These are phyloP conservation scores for Gossypium longicalyx DNA, from an alignment of 345 rosid species.

Conservation along the genomic window DNA sequence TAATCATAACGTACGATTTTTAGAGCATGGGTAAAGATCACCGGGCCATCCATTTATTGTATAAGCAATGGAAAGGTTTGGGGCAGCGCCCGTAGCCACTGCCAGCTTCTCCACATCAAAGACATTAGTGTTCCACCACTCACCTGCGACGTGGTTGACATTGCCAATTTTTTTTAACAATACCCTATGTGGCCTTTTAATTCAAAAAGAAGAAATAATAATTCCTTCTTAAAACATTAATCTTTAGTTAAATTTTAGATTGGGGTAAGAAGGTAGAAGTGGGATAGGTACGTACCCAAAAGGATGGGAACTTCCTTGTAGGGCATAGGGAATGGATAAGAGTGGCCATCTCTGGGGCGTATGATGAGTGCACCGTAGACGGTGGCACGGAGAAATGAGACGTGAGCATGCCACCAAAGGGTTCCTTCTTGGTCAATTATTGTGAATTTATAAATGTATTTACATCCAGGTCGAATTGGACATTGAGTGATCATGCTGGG, in stretches of 20 bases:
- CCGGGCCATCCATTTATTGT: slow-evolving; percentile 92
- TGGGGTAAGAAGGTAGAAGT: no score
- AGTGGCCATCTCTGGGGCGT: slow-evolving; percentile 50
- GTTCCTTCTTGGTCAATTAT: slow-evolving; percentile 75
- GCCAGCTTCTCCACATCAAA: slow-evolving; percentile 53
- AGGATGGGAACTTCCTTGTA: slow-evolving; percentile 66
- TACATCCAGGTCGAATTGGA: slow-evolving; percentile 62
- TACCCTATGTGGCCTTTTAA: not conserved
- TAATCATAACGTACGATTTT: slow-evolving; percentile 37
- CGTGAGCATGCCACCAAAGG: slow-evolving; percentile 97
- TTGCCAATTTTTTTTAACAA: not conserved
- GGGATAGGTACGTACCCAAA: slow-evolving; percentile 33
- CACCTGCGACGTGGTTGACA: slow-evolving; percentile 38
- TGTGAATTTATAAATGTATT: slow-evolving; percentile 57
- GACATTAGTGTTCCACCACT: slow-evolving; percentile 85
- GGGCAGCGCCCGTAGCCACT: slow-evolving; percentile 46
- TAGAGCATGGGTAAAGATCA: slow-evolving; percentile 71
- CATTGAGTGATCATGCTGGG: slow-evolving; percentile 81
- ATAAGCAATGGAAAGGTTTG: slow-evolving; percentile 65
- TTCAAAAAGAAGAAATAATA: no score
- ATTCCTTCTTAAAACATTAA: no score
- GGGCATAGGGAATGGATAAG: slow-evolving; percentile 80
- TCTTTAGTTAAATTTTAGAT: no score
- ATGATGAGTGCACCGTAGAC: slow-evolving; percentile 82
- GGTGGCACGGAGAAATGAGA: slow-evolving; percentile 69